A percentile compares a stretch with the other conserved stretches of the same genome.
phyloP scores from a whole-genome alignment of 2,329 filamentous ascomycete genomes.

The Tolypocladium ovalisporum region DNA sequence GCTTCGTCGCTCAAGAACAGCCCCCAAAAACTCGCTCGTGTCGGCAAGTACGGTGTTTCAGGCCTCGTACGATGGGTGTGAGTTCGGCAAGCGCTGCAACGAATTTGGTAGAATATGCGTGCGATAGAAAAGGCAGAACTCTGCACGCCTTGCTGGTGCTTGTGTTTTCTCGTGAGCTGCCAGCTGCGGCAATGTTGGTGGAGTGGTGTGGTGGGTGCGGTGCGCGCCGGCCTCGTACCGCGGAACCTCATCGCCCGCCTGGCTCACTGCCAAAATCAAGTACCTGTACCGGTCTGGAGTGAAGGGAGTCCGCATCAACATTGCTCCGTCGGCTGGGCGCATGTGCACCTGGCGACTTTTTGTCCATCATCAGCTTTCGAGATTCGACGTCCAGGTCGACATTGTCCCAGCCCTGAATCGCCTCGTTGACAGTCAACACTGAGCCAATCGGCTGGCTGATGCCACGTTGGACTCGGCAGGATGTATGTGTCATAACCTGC shows the following conservation, averaged over 20 bases:
- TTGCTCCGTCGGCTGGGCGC: background rate
- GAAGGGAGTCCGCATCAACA: background rate
- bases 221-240: background rate
- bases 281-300: background rate
- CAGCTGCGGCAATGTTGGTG: background rate
- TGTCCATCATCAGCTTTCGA: background rate
- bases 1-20: background rate
- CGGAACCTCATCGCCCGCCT: background rate
- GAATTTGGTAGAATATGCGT: background rate
- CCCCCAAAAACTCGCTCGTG: background rate
- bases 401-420: background rate
- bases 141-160: background rate
- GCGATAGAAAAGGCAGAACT: background rate
- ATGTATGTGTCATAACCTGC: background rate
- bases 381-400: background rate
- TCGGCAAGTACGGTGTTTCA: background rate
- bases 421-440: background rate
- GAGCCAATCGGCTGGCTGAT: background rate
- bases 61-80: background rate
- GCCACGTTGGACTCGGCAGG: background rate
- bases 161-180: slow-evolving; percentile 1
- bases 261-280: background rate
- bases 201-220: background rate
- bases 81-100: background rate
- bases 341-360: background rate